A percentile compares a stretch with the other conserved stretches of the same genome.
Evolutionary conservation across 495 filamentous ascomycete genomes (phyloP).

Genomic region (Trypethelium eluteriae): DNA sequence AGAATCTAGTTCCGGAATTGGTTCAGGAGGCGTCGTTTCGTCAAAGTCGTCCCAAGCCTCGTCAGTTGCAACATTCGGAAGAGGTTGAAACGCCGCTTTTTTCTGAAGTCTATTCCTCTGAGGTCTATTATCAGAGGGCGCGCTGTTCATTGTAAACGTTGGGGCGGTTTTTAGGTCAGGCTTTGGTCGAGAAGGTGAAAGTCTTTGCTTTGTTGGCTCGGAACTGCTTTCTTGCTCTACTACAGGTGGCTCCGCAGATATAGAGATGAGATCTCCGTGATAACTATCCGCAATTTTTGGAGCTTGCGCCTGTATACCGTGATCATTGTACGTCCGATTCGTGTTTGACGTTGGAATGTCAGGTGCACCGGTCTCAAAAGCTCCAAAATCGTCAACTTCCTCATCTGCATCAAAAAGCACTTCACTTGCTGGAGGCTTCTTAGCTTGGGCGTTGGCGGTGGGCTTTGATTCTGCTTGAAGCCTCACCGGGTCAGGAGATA

Average conservation of each 20-base stretch:
- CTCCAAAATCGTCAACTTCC: conserved; percentile 32
- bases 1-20: background rate
- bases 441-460: conserved; percentile 11
- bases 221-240: background rate
- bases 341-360: background rate
- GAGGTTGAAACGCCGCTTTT: conserved; percentile 2
- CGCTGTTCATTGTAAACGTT: background rate
- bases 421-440: conserved; percentile 24
- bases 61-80: conserved; percentile 14
- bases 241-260: background rate
- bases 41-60: conserved; percentile 36
- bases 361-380: conserved; percentile 19
- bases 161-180: background rate
- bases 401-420: conserved; percentile 37
- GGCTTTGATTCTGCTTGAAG: conserved; percentile 4
- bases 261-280: background rate
- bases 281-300: background rate
- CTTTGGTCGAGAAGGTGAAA: conserved; percentile 13
- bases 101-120: background rate
- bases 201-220: conserved; percentile 8
- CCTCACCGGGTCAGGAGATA: background rate
- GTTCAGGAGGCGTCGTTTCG: conserved; percentile 18
- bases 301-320: background rate
- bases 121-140: background rate
- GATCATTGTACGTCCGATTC: background rate